Conservation (phyloP, 108 stramenopile genomes). For the Mayamaea pseudoterrestris region DNA sequence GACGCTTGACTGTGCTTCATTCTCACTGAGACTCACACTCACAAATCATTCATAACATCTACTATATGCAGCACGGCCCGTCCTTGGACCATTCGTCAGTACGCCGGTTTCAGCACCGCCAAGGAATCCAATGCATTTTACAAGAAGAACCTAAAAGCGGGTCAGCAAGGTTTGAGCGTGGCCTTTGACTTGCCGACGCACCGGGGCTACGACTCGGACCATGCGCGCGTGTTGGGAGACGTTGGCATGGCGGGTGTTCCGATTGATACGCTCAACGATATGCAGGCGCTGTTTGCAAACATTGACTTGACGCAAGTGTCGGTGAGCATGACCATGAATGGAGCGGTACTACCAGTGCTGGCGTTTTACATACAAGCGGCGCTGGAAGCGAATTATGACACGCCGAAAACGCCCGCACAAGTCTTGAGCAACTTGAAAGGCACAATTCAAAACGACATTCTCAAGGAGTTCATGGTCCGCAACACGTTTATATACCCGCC, state of each 20-base stretch:
- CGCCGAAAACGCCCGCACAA: slow-evolving; percentile 27
- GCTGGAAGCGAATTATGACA: slow-evolving; percentile 40
- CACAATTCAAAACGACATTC: slow-evolving; percentile 98
- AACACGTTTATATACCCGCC: slow-evolving; percentile 98
- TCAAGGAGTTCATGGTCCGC: slow-evolving; percentile 96
- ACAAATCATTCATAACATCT: too few relatives aligned
- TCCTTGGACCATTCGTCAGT: slow-evolving; percentile 81
- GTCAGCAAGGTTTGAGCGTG: slow-evolving; percentile 91
- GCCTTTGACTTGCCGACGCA: slow-evolving; percentile 98
- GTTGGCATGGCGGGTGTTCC: slow-evolving; percentile 99
- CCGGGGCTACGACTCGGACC: slow-evolving; percentile 95
- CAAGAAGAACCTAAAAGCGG: slow-evolving; percentile 82
- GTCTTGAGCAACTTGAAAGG: slow-evolving; percentile 61
- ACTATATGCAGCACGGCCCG: too few relatives aligned
- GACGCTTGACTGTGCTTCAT: too few relatives aligned
- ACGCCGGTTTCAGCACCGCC: slow-evolving; percentile 96
- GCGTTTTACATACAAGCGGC: slow-evolving; percentile 95
- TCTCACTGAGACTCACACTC: too few relatives aligned
- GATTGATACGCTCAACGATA: slow-evolving; percentile 89
- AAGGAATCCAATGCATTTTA: slow-evolving; percentile 95
- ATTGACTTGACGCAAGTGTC: slow-evolving; percentile 90
- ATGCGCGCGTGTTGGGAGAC: slow-evolving; percentile 91
- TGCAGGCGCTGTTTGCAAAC: slow-evolving; percentile 93
- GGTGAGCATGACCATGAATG: slow-evolving; percentile 99
- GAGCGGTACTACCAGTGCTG: slow-evolving; percentile 89